Percentiles rank a stretch among this genome's conserved stretches.
phyloP scores from a whole-genome alignment of 2,329 filamentous ascomycete genomes.

The Venturia asperata region DNA sequence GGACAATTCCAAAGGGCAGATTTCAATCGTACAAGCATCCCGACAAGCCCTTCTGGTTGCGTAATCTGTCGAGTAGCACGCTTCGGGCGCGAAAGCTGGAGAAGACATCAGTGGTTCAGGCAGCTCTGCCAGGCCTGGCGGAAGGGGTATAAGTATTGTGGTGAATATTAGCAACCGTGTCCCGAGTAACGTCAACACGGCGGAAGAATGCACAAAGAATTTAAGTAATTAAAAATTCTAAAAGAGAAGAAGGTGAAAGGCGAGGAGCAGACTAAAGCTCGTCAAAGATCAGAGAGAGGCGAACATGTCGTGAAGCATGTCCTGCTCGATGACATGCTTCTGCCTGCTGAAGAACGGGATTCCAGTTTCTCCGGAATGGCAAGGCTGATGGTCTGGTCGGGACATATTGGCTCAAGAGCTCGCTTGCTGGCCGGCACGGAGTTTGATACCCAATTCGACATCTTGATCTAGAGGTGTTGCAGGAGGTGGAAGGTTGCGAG shows the following conservation, averaged over 20 bases:
- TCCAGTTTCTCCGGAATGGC: not conserved
- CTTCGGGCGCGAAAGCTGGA: conserved; percentile 13
- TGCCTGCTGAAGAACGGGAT: not conserved
- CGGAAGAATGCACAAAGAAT: not conserved
- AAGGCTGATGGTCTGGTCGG: not conserved
- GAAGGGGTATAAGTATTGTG: not conserved
- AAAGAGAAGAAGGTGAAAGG: not conserved
- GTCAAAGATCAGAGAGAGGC: not conserved
- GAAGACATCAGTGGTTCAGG: not conserved
- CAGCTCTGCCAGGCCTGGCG: not conserved
- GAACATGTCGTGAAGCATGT: not conserved
- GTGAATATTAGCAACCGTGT: not conserved
- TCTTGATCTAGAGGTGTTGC: not conserved
- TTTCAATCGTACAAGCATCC: conserved; percentile 31
- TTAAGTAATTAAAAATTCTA: not conserved
- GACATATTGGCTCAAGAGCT: not conserved
- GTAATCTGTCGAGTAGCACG: conserved; percentile 26
- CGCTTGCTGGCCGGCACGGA: conserved; percentile 3
- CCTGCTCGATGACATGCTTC: not conserved
- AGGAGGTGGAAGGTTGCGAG: not conserved
- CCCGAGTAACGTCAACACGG: not conserved
- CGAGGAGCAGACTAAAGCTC: not conserved
- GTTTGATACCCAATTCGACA: not conserved
- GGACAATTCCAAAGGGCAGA: conserved; percentile 34
- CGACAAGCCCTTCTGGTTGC: conserved; percentile 24